phyloP scores from a whole-genome alignment of 2,329 filamentous ascomycete species.

The Ceratocystis ficicola region DNA sequence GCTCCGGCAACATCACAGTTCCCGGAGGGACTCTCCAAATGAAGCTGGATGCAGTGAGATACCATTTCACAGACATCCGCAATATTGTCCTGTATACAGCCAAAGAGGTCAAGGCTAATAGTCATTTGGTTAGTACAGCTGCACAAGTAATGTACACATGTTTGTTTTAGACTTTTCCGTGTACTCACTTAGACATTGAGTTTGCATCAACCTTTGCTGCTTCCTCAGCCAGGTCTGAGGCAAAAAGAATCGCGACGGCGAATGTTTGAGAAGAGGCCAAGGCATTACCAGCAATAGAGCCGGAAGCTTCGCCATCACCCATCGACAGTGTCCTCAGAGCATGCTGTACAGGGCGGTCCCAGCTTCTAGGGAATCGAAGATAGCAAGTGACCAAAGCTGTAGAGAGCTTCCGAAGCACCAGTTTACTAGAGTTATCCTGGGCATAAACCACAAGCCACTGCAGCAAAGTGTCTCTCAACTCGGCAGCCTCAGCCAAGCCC shows the following conservation, averaged over 20 bases:
- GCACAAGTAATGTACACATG: neutral
- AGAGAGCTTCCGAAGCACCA: conserved; percentile 62
- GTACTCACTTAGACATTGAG: conserved; percentile 42
- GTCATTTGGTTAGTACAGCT: conserved; percentile 26
- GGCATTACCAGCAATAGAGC: neutral
- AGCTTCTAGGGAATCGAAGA: conserved; percentile 54
- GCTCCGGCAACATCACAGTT: conserved; percentile 37
- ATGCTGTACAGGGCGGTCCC: conserved; percentile 53
- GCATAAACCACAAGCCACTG: conserved; percentile 49
- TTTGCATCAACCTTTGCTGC: conserved; percentile 54
- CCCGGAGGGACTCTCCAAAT: conserved; percentile 23
- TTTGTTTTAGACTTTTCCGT: neutral
- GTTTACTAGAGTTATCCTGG: conserved; percentile 39
- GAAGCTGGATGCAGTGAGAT: conserved; percentile 30
- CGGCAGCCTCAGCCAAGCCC: conserved; percentile 44
- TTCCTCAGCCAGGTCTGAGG: conserved; percentile 46
- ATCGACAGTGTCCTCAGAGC: conserved; percentile 38
- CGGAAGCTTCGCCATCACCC: conserved; percentile 3
- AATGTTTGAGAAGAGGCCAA: conserved; percentile 13
- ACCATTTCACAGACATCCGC: conserved; percentile 34
- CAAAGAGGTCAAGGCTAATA: conserved; percentile 32
- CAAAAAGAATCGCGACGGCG: conserved; percentile 19
- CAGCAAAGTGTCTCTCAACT: conserved; percentile 49
- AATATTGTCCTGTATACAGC: conserved; percentile 33
- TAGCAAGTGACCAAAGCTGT: conserved; percentile 68